phyloP scores from a whole-genome alignment of 352 stramenopile species.

The Halophytophthora batemanensis region DNA sequence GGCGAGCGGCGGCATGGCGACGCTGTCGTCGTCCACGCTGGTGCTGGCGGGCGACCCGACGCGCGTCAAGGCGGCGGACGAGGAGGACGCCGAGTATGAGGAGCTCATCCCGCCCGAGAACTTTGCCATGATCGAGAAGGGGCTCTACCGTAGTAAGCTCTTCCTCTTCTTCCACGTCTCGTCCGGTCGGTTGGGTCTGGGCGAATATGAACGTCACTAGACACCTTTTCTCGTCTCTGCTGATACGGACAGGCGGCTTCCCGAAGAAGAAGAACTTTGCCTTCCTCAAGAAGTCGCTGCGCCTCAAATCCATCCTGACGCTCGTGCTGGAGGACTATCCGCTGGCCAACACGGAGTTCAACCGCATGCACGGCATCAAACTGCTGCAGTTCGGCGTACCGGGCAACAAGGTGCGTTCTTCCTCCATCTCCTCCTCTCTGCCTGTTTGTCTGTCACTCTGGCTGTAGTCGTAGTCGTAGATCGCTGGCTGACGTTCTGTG shows the following conservation, averaged over 20 bases:
- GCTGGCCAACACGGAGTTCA: slow-evolving; percentile 77
- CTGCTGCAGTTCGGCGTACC: slow-evolving; percentile 83
- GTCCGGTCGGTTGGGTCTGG: no score
- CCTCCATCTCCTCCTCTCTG: no score
- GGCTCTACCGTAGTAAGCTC: slow-evolving; percentile 80
- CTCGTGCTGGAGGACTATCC: slow-evolving; percentile 88
- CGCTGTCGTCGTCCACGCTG: slow-evolving; percentile 15
- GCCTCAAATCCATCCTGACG: slow-evolving; percentile 80
- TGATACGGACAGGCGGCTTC: slow-evolving; percentile 52
- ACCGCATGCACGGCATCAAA: slow-evolving; percentile 73
- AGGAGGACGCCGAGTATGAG: slow-evolving; percentile 72
- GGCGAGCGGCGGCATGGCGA: no score
- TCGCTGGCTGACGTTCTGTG: slow-evolving; percentile 1
- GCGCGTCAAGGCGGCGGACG: slow-evolving; percentile 44
- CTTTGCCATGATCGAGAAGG: slow-evolving; percentile 87
- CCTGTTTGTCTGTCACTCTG: no score
- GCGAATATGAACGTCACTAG: no score
- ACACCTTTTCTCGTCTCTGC: background rate
- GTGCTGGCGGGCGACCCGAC: slow-evolving; percentile 14
- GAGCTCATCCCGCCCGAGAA: slow-evolving; percentile 87
- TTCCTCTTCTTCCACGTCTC: background rate
- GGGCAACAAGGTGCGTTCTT: slow-evolving; percentile 65
- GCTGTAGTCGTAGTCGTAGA: background rate
- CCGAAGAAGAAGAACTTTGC: slow-evolving; percentile 89
- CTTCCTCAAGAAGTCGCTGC: slow-evolving; percentile 75